phyloP scores from a whole-genome alignment of 306 rosid species.

The Fragaria vesca region DNA sequence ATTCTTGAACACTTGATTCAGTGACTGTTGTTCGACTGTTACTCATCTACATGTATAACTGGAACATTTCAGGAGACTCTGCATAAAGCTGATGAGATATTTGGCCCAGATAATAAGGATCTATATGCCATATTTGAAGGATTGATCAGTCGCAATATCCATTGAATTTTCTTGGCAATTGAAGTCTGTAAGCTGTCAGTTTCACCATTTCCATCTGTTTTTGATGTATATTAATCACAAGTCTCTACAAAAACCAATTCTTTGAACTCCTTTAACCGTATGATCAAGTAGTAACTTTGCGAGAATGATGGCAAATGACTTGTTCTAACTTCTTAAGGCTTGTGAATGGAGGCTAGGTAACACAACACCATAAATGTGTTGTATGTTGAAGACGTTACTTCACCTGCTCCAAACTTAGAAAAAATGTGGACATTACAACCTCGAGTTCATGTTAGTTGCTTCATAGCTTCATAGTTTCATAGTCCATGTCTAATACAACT shows the following conservation, averaged over 20 bases:
- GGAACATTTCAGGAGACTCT: constrained; percentile 70
- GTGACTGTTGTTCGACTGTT: neutral
- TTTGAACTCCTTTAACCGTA: constrained; percentile 26
- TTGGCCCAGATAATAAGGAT: constrained; percentile 90
- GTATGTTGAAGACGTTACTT: neutral
- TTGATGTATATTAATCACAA: constrained; percentile 17
- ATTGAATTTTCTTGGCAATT: constrained; percentile 31
- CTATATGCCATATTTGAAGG: constrained; percentile 81
- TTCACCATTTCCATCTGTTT: constrained; percentile 18
- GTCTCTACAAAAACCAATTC: constrained; percentile 35
- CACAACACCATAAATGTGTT: neutral
- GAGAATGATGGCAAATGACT: neutral
- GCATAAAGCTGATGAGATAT: constrained; percentile 84
- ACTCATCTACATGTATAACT: neutral
- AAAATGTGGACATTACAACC: neutral
- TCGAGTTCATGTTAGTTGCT: neutral
- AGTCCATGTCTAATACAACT: neutral
- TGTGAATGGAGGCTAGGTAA: neutral
- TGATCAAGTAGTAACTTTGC: neutral
- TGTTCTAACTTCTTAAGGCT: constrained; percentile 12
- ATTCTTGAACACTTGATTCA: neutral
- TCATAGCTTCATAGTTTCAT: neutral
- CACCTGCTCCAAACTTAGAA: neutral
- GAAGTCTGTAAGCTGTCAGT: constrained; percentile 20
- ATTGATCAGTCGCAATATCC: constrained; percentile 72